Conservation (phyloP, 441 rosid genomes). For the Erodium chrysanthum region DNA sequence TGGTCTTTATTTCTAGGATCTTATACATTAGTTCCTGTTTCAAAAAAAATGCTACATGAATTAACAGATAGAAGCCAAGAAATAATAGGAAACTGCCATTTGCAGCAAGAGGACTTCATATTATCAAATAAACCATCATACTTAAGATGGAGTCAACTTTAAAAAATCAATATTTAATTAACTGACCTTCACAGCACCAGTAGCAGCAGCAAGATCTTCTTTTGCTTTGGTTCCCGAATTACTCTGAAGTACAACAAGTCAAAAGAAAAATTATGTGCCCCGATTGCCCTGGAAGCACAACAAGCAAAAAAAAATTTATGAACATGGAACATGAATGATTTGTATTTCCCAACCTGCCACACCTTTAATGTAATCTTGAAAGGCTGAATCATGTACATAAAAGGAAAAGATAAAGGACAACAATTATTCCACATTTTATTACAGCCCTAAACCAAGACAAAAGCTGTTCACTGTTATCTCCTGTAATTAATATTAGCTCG, state of each 20-base stretch:
- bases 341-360: neutral
- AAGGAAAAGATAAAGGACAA: neutral
- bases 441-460: neutral
- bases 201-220: constrained; percentile 99
- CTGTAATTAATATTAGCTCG: neutral
- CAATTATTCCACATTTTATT: neutral
- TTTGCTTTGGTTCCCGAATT: constrained; percentile 95
- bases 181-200: constrained; percentile 86
- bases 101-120: neutral
- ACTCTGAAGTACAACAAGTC: constrained; percentile 49
- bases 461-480: neutral
- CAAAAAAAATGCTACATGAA: constrained; percentile 19
- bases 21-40: constrained; percentile 82
- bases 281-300: no score
- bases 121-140: neutral
- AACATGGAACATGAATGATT: neutral
- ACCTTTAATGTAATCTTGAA: neutral
- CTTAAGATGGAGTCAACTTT: constrained; percentile 1
- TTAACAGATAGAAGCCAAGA: constrained; percentile 6
- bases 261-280: constrained; percentile 5
- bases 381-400: neutral
- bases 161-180: constrained; percentile 14
- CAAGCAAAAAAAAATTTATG: constrained; percentile 10
- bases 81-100: constrained; percentile 5
- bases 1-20: constrained; percentile 92